Base-by-base conservation (phyloP, 2,329 filamentous ascomycete genomes). In the Talaromyces sp. region DNA sequence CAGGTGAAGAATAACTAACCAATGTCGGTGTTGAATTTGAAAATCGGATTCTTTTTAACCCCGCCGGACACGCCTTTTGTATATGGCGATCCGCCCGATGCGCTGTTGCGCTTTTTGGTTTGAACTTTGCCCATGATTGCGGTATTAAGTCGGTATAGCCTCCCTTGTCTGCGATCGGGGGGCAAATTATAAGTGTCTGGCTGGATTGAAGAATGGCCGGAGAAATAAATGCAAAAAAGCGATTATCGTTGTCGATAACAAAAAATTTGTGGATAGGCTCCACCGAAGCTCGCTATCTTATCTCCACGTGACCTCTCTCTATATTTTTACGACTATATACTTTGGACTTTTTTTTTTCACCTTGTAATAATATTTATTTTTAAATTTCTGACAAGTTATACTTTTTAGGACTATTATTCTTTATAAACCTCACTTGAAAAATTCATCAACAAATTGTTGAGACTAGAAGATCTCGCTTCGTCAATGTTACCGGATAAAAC, bases 21-120 rank as follows among this genome's bases (percentile, higher is more conserved):
- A 67, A 95, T 85, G 75, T 93, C 86, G 69, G 90, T 95, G 81
- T 96, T 96, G 86, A 97, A 96, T 75, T 96, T 96, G 85, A 98
- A 98, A 77, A 97, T 91, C 70, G 91, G 93, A 80, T 96, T 92
- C 49, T 81, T 80, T 73, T 85, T 85, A 58, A 77, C 71, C 42
- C 61, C 61, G 60, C 52, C 55, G 28, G 60, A 57, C 33, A 62
- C 2, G 42, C 77, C 72, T 62, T 77, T 73, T 11, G 73, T 70
- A 65, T 78, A 79, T 10, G 77, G 75, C 32, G 67, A 69, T 27
- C 70, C 71, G 27, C 72, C 68, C 9, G 73, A 72, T 60, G 78
- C 75, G 63, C 77, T 77, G 67, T 82, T 78, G 73, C 83, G 83
- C 78, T 85, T 86, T 60, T 75, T 70, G n/a, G 75, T 72, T 64